A percentile compares a stretch with the other conserved stretches of the same genome.
Evolutionary conservation across 192 early-diverging fungal species (phyloP).

Genomic region (Diversispora eburnea): DNA sequence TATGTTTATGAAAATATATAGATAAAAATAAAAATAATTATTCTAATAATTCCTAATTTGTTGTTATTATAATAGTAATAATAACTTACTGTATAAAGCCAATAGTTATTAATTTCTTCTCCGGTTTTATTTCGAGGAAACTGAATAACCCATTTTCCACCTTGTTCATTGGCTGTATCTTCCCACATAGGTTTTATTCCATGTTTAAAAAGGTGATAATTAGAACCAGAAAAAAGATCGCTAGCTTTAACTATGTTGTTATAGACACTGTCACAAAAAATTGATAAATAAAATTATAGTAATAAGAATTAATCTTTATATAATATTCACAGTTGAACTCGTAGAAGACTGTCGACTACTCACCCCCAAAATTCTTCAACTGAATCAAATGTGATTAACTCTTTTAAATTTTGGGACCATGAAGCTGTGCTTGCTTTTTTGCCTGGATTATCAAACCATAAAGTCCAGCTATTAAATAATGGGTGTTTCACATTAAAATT

Average conservation of each 20-base stretch:
- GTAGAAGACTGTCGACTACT: not conserved
- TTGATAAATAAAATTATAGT: not conserved
- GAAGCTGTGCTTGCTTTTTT: slow-evolving; percentile 70
- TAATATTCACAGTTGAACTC: not conserved
- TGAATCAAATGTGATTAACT: slow-evolving; percentile 84
- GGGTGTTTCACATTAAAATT: slow-evolving; percentile 79
- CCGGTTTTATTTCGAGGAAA: slow-evolving; percentile 66
- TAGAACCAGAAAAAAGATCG: slow-evolving; percentile 70
- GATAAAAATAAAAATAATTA: too few species aligned
- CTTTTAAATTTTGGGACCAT: slow-evolving; percentile 86
- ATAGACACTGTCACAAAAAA: slow-evolving; percentile 53
- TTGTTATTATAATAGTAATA: slow-evolving; percentile 17
- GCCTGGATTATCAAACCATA: slow-evolving; percentile 90
- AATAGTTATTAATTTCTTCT: slow-evolving; percentile 75
- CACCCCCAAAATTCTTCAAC: slow-evolving; percentile 99
- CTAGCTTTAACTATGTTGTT: slow-evolving; percentile 81
- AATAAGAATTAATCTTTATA: too few species aligned
- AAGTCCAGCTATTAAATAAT: slow-evolving; percentile 84
- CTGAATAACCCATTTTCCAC: slow-evolving; percentile 87
- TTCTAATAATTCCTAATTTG: not conserved
- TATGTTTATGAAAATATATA: too few species aligned
- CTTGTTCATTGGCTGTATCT: slow-evolving; percentile 82
- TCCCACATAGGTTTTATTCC: slow-evolving; percentile 95
- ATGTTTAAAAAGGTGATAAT: slow-evolving; percentile 93
- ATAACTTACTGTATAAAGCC: slow-evolving; percentile 74